A percentile compares a stretch with the other conserved stretches of the same genome.
Conservation (phyloP, 495 filamentous ascomycete species). For the Penicillium cosmopolitanum region DNA sequence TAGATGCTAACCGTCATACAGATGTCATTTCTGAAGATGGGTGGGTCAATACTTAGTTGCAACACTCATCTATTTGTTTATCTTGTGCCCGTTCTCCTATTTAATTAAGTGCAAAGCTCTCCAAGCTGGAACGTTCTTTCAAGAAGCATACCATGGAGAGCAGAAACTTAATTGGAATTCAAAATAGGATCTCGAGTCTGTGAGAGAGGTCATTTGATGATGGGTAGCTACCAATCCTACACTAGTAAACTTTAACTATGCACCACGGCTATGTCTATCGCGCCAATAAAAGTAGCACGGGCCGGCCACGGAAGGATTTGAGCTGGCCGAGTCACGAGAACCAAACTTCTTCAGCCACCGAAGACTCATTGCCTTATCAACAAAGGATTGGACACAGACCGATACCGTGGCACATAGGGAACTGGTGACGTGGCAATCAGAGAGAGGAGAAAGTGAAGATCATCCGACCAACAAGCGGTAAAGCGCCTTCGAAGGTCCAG, state of each 20-base stretch:
- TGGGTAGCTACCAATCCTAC: not conserved
- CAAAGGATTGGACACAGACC: not conserved
- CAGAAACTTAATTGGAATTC: not conserved
- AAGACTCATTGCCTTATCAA: not conserved
- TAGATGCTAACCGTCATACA: not conserved
- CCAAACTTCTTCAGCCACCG: not conserved
- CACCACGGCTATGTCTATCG: not conserved
- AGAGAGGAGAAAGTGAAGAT: not conserved
- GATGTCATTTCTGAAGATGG: not conserved
- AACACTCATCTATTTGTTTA: too few relatives aligned
- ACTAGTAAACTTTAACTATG: not conserved
- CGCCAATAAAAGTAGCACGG: conserved; percentile 2
- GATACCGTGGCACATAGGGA: not conserved
- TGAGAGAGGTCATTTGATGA: not conserved
- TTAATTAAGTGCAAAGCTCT: too few relatives aligned
- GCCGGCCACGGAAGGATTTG: conserved; percentile 3
- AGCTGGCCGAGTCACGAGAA: not conserved
- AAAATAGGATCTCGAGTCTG: not conserved
- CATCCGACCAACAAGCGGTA: not conserved
- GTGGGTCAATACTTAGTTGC: not conserved
- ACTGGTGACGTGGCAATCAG: not conserved
- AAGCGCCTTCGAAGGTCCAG: not conserved
- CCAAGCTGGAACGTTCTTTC: not conserved
- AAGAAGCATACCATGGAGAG: not conserved
- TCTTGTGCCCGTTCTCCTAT: too few relatives aligned